Conservation (phyloP, 2,329 filamentous ascomycete species). For the Sporothrix inflata region DNA sequence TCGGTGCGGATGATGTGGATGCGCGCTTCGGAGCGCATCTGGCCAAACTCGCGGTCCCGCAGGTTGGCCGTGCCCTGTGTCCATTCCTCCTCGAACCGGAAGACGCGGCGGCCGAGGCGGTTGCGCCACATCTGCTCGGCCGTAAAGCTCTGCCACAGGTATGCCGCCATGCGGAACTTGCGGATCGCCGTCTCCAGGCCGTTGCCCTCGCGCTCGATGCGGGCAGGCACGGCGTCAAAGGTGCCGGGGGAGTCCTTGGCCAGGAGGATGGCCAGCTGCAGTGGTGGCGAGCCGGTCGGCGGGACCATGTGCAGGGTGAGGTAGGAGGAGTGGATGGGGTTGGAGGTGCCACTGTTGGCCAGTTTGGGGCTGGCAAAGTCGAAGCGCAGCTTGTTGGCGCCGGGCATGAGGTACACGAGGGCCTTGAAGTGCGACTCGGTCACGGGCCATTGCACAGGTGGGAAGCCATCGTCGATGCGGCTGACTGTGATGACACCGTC, state of each 20-base stretch:
- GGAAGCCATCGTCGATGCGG: conserved; percentile 84
- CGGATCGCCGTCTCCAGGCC: conserved; percentile 75
- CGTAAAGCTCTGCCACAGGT: conserved; percentile 96
- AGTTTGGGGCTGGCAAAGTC: conserved; percentile 87
- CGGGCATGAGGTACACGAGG: conserved; percentile 85
- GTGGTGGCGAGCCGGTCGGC: conserved; percentile 73
- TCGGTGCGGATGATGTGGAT: conserved; percentile 82
- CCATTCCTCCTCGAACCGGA: conserved; percentile 96
- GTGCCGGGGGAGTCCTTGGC: conserved; percentile 85
- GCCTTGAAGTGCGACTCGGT: conserved; percentile 89
- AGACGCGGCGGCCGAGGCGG: conserved; percentile 80
- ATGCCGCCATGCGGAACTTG: conserved; percentile 94
- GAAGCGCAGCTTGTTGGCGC: conserved; percentile 83
- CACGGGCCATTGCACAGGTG: conserved; percentile 83
- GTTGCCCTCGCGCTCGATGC: conserved; percentile 79
- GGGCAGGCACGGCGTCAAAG: conserved; percentile 79
- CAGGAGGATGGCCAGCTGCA: conserved; percentile 86
- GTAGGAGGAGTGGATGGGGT: conserved; percentile 75
- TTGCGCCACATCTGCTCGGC: conserved; percentile 95
- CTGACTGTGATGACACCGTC: conserved; percentile 80
- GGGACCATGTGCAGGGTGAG: conserved; percentile 87
- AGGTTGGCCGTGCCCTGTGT: conserved; percentile 77
- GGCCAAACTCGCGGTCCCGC: conserved; percentile 69
- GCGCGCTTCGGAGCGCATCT: conserved; percentile 87
- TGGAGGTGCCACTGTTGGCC: conserved; percentile 66